Percentiles rank a stretch among this genome's conserved stretches.
Conservation (phyloP, 202 grass and related monocot species). For the Digitaria exilis region DNA sequence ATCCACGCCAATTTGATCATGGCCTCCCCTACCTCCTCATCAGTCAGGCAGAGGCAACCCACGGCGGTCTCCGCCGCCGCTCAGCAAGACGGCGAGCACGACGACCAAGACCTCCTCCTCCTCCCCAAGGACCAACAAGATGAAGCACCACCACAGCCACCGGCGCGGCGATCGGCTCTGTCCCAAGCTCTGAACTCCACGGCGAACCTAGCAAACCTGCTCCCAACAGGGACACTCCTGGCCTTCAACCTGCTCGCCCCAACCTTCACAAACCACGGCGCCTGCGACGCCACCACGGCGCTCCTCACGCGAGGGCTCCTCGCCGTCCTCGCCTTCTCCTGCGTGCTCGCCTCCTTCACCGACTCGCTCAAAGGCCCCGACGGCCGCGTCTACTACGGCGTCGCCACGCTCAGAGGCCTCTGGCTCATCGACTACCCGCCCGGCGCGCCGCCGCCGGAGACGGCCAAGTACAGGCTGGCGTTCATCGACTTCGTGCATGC, state of each 20-base stretch:
- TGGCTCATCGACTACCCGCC: conserved; percentile 73
- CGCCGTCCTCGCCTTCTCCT: conserved; percentile 52
- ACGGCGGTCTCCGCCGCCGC: not conserved
- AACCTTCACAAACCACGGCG: conserved; percentile 75
- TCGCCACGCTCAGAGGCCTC: conserved; percentile 66
- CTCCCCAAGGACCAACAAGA: not conserved
- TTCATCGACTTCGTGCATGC: conserved; percentile 63
- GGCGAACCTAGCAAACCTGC: conserved; percentile 71
- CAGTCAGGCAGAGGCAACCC: not conserved
- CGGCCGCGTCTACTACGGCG: conserved; percentile 69
- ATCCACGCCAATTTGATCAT: not conserved
- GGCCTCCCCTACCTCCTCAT: not conserved
- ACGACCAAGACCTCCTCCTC: not conserved
- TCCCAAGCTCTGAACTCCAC: conserved; percentile 63
- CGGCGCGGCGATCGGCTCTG: not conserved
- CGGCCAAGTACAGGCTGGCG: conserved; percentile 46
- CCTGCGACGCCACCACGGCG: conserved; percentile 60
- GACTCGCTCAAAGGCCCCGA: conserved; percentile 51
- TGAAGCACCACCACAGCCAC: accelerated
- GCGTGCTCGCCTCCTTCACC: conserved; percentile 68
- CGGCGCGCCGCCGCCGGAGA: conserved; percentile 30
- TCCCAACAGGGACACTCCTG: conserved; percentile 81
- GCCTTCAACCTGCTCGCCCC: conserved; percentile 80
- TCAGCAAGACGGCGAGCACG: not conserved
- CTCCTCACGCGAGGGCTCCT: conserved; percentile 55